Base-by-base conservation (phyloP, 208 protist species). In the Leishmania braziliensis region DNA sequence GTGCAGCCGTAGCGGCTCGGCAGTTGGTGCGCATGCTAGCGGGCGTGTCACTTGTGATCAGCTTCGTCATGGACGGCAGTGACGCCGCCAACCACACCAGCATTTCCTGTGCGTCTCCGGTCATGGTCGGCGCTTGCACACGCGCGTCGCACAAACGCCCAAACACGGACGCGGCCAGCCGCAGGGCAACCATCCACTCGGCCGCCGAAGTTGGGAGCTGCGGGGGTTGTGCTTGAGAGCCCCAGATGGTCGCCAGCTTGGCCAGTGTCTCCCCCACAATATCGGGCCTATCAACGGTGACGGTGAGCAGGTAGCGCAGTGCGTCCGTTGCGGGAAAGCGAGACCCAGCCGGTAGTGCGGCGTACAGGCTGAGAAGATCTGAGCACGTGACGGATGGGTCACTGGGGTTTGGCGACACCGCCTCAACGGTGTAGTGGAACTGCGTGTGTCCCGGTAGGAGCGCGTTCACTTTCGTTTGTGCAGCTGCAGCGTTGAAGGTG, bases 381-480 rank as follows among this genome's bases (percentile, higher is more conserved):
- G 75, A n/a, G 75, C 78, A 83, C 29, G 77, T n/a, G 60, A 29
- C 70, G 12, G 75, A 48, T 63, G 56, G 16, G 23, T 83, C 62
- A 18, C 12, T 39, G 9, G 70, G 18, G 50, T 50, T 66, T 18
- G 46, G 58, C 3, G 58, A 56, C n/a, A 78, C 50, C 51, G 48
- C 62, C n/a, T 68, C 54, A 3, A 84, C 23, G 23, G 80, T 66
- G 48, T 81, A 62, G 12, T 83, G 51, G 62, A 79, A 83, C 10
- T 33, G 26, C 0, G 78, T 23, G 68, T 23, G 71, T 18, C 71
- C 69, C 5, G 83, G 77, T 23, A 88, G 69, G 5, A 90, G 82
- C 72, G 94, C 82, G n/a, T 78, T 86, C 36, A 95, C 86, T 71
- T 95, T 96, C 5, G 83, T 75, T 74, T 91, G 84, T n/a, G 87